Conservation (phyloP, 345 rosid genomes). For the Cardamine occulta region DNA sequence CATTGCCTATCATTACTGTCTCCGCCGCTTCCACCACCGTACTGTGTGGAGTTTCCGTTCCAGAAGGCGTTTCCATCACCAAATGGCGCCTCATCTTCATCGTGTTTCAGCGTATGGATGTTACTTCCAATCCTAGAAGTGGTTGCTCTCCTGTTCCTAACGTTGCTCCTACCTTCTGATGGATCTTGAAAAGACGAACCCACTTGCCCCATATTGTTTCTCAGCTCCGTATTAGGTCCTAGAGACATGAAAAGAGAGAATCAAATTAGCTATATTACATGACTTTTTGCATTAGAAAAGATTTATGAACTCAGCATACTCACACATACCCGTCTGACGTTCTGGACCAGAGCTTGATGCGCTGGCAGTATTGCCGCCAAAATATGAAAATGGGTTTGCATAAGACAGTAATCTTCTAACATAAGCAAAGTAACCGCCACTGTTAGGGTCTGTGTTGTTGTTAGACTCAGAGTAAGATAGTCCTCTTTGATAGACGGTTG, state of each 20-base stretch:
- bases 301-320: constrained; percentile 48
- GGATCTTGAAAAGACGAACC: constrained; percentile 43
- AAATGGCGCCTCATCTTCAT: constrained; percentile 66
- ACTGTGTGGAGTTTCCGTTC: constrained; percentile 94
- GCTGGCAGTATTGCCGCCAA: constrained; percentile 51
- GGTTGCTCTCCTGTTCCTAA: constrained; percentile 49
- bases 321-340: constrained; percentile 52
- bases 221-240: constrained; percentile 60
- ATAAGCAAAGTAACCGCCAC: constrained; percentile 69
- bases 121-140: constrained; percentile 67
- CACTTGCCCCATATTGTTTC: constrained; percentile 43
- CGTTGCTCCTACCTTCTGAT: constrained; percentile 46
- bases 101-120: constrained; percentile 74
- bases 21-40: constrained; percentile 56
- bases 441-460: constrained; percentile 43
- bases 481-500: constrained; percentile 48
- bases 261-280: constrained; percentile 26
- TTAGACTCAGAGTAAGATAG: constrained; percentile 45
- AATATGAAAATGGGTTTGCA: constrained; percentile 78
- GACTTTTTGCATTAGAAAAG: neutral
- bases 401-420: constrained; percentile 63
- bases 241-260: neutral
- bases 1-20: constrained; percentile 40
- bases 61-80: constrained; percentile 71
- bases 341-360: constrained; percentile 55